Evolutionary conservation across 2,329 filamentous ascomycete genomes (phyloP).

Genomic region (Sporothrix phasma): DNA sequence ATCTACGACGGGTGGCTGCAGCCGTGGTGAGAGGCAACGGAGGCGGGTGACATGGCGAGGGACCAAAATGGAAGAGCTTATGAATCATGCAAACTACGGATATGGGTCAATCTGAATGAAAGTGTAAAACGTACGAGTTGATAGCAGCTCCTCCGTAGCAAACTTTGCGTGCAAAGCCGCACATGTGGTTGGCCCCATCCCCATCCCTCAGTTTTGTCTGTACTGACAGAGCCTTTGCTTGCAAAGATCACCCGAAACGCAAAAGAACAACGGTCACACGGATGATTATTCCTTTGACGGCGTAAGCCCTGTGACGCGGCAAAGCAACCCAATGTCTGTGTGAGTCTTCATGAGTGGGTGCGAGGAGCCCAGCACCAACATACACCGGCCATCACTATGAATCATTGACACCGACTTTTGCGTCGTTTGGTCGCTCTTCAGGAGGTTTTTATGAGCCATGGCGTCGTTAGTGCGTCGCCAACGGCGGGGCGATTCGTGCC

Average conservation of each 20-base stretch:
- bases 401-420: neutral
- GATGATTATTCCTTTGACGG: neutral
- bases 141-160: no score
- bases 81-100: no score
- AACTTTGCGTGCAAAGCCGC: neutral
- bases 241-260: neutral
- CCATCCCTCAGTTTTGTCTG: no score
- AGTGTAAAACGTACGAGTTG: no score
- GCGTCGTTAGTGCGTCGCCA: neutral
- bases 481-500: neutral
- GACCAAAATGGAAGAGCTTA: neutral
- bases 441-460: neutral
- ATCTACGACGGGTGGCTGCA: conserved; percentile 27
- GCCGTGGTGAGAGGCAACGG: neutral
- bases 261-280: no score
- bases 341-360: neutral
- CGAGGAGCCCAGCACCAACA: neutral
- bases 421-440: neutral
- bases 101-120: no score
- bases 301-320: neutral
- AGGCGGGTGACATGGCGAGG: neutral
- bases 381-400: neutral
- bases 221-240: no score
- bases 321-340: neutral
- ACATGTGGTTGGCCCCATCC: neutral